Evolutionary conservation across 1,139 yeast genomes (phyloP).

Genomic region (Geotrichum fermentans): DNA sequence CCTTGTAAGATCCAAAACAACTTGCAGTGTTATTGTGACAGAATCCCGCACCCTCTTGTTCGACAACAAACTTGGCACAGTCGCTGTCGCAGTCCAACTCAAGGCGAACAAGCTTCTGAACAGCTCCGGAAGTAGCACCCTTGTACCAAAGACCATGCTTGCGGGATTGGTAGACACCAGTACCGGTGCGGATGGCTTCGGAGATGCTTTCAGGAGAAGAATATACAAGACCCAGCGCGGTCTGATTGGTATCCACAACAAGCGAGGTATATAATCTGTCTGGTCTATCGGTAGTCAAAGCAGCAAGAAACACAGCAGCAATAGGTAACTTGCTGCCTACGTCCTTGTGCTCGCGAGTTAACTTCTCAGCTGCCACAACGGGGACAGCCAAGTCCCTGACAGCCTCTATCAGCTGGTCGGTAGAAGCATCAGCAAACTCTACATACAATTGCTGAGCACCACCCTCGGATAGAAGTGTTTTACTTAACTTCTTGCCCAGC

Average conservation of each 20-base stretch:
- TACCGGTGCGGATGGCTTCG: conserved; percentile 73
- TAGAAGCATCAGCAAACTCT: conserved; percentile 24
- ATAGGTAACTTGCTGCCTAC: conserved; percentile 40
- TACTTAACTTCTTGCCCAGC: conserved; percentile 21
- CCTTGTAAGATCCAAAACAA: conserved; percentile 66
- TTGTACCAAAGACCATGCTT: conserved; percentile 89
- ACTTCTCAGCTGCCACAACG: conserved; percentile 41
- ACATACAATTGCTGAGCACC: conserved; percentile 48
- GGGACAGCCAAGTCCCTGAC: conserved; percentile 45
- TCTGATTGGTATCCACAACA: conserved; percentile 63
- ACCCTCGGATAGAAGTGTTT: conserved; percentile 33
- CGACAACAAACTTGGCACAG: conserved; percentile 78
- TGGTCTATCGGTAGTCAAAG: conserved; percentile 71
- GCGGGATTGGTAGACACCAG: conserved; percentile 93
- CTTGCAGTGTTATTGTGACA: conserved; percentile 80
- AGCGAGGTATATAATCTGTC: conserved; percentile 85
- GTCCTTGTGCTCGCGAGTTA: conserved; percentile 43
- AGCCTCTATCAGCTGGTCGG: conserved; percentile 25
- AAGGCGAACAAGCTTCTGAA: conserved; percentile 64
- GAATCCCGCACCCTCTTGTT: conserved; percentile 79
- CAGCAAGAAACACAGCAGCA: conserved; percentile 49
- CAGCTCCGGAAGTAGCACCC: conserved; percentile 93
- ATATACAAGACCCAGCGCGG: conserved; percentile 83
- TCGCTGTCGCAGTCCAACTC: conserved; percentile 90
- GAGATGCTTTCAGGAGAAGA: conserved; percentile 76